A percentile compares a stretch with the other conserved stretches of the same genome.
These are phyloP conservation scores for Drosera capensis DNA, from an alignment of 148 eudicot species.

Conservation along the genomic window DNA sequence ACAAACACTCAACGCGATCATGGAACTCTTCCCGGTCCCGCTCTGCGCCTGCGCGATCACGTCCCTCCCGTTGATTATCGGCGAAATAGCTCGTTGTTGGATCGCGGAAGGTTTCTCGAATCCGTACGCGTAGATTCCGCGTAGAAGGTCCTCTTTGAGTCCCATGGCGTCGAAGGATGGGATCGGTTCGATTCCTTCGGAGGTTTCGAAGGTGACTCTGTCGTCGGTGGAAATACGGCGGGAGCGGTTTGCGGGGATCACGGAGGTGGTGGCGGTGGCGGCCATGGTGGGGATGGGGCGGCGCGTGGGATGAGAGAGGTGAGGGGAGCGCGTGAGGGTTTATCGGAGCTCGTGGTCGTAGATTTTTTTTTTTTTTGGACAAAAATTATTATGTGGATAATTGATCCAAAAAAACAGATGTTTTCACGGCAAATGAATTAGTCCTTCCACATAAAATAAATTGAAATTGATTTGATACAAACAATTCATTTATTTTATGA, in stretches of 20 bases:
- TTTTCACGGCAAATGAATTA: too few species aligned
- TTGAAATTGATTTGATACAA: too few species aligned
- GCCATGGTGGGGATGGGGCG: neutral
- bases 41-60: slow-evolving; percentile 97
- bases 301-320: too few species aligned
- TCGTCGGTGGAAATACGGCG: slow-evolving; percentile 38
- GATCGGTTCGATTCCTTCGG: slow-evolving; percentile 57
- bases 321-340: too few species aligned
- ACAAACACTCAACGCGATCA: slow-evolving; percentile 88
- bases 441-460: too few species aligned
- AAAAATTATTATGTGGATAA: too few species aligned
- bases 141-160: slow-evolving; percentile 50
- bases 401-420: too few species aligned
- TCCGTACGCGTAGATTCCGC: slow-evolving; percentile 67
- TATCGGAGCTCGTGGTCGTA: too few species aligned
- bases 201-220: slow-evolving; percentile 59
- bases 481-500: too few species aligned
- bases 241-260: slow-evolving; percentile 31
- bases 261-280: slow-evolving; percentile 27
- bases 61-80: slow-evolving; percentile 73
- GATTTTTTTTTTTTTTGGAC: too few species aligned
- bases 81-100: slow-evolving; percentile 78
- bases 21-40: slow-evolving; percentile 89
- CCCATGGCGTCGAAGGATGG: slow-evolving; percentile 77
- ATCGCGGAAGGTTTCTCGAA: slow-evolving; percentile 92